Evolutionary conservation across 2,329 filamentous ascomycete genomes (phyloP).

Genomic region (Fusarium sp.): DNA sequence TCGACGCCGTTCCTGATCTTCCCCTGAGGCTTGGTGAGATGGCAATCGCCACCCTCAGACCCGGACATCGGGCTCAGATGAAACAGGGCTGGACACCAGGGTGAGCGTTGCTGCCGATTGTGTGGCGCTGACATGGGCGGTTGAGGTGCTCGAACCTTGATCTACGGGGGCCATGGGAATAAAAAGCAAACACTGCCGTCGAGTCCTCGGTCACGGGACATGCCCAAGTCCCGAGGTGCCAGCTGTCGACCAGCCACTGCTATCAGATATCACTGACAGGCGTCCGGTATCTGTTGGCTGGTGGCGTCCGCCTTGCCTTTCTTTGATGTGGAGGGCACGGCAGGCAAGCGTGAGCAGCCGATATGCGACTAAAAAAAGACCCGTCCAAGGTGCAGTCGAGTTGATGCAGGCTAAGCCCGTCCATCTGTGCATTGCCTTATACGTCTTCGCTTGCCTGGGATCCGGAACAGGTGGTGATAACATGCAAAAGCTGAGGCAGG

Average conservation of each 20-base stretch:
- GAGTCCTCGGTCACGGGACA: constrained; percentile 2
- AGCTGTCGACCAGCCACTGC: neutral
- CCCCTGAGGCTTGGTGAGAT: neutral
- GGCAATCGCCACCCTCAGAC: neutral
- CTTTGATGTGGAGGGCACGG: neutral
- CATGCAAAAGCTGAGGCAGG: neutral
- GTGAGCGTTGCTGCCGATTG: neutral
- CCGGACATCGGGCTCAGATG: neutral
- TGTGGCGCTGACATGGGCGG: neutral
- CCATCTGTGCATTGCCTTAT: neutral
- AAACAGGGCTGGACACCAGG: neutral
- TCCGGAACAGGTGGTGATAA: constrained; percentile 3
- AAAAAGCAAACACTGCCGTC: constrained; percentile 2
- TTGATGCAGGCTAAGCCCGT: constrained; percentile 1
- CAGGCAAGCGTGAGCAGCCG: constrained; percentile 3
- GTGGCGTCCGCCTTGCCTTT: neutral
- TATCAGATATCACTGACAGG: neutral
- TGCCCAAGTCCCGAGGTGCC: neutral
- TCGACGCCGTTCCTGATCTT: neutral
- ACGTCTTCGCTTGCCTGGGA: neutral
- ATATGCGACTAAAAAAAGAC: constrained; percentile 8
- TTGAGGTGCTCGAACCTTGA: neutral
- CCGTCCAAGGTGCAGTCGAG: neutral
- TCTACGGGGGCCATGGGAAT: neutral
- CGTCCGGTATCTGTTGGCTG: neutral